These are phyloP conservation scores for Paratinospora sagittata DNA, from an alignment of 164 flowering plant genomes.

Conservation along the genomic window DNA sequence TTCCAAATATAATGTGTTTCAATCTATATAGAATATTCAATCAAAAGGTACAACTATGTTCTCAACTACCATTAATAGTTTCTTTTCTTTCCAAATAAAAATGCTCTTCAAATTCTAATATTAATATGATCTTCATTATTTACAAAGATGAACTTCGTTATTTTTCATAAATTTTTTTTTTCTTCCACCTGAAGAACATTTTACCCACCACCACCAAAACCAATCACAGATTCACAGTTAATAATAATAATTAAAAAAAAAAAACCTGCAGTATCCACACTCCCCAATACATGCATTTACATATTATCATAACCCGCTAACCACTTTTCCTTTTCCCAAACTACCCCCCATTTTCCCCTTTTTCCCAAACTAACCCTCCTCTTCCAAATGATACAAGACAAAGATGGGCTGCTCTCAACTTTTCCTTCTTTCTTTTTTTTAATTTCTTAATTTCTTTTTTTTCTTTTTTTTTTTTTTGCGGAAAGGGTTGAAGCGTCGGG, in stretches of 20 bases:
- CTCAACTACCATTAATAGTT: background rate
- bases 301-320: background rate
- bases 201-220: background rate
- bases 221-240: background rate
- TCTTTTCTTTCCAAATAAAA: no score
- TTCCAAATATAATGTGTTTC: no score
- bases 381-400: slow-evolving; percentile 13
- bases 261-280: background rate
- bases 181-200: background rate
- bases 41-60: background rate
- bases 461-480: background rate
- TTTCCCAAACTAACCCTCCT: slow-evolving; percentile 33
- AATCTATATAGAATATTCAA: background rate
- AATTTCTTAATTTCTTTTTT: no score
- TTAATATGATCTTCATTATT: no score
- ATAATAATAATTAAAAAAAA: background rate
- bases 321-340: no score
- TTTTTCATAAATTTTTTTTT: no score
- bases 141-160: no score
- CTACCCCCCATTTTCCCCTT: background rate
- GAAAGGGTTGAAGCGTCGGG: slow-evolving; percentile 23
- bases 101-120: no score
- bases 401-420: background rate
- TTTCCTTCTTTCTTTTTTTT: background rate
- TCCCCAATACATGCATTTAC: background rate